Evolutionary conservation across 2,329 filamentous ascomycete genomes (phyloP), one percentile per base, ranked within the genome.

Genomic region (Cercospora sp.): DNA sequence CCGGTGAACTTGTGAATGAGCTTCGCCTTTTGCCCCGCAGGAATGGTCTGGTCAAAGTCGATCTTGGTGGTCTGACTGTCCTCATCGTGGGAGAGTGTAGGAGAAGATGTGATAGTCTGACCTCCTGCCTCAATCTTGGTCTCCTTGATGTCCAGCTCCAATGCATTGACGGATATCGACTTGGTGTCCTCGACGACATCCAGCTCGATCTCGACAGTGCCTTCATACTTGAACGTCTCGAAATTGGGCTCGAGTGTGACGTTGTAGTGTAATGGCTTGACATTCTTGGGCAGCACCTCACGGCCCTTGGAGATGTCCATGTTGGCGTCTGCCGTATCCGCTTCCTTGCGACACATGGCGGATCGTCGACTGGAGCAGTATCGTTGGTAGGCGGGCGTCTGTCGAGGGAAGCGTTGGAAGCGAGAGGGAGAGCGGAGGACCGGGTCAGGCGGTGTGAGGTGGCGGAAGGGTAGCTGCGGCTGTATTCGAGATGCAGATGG

Each of bases 221-320:
- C 94, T 68, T 94, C 87, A 79, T 94, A 98, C 71, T 89, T 93
- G 81, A 95, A 93, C 72, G 90, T 93, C 75, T 91, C 86, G 74
- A 98, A 91, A 83, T 97, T 88, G 65, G 94, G 93, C 83, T 98
- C 95, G 70, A 98, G 85, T 1, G 92, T 95, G 74, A 98, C 82
- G 80, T 97, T 89, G 82, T 98, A 98, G 83, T 98, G 93, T 45
- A 86, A 82, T n/a, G 94, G 94, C 80, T 94, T 91, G 76, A 97
- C 93, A 78, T 97, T 97, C 81, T 90, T 89, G 63, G 94, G 95
- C 75, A 98, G 86, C 72, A 98, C 90, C 84, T 97, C 91, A 75
- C 94, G 90, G 72, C 87, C 89, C 74, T 87, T 85, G 63, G 85
- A 81, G 74, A 90, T 84, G 78, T 89, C 85, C 71, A 86, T 82